phyloP scores from a whole-genome alignment of 257 asterid genomes.

The Perilla frutescens region DNA sequence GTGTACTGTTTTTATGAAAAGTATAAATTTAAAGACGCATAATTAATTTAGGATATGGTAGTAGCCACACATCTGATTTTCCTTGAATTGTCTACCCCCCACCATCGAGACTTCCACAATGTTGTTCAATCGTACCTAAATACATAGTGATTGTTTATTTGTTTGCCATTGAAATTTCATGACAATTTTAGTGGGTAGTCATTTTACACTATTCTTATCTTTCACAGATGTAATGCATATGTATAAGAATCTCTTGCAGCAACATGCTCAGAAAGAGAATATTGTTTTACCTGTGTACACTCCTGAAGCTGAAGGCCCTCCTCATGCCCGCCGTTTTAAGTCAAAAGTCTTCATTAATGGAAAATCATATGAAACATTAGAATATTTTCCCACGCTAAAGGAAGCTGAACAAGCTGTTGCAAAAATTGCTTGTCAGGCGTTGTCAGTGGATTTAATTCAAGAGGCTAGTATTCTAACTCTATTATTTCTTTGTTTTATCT shows the following conservation, averaged over 20 bases:
- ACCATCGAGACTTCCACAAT: no score
- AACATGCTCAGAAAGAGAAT: slow-evolving; percentile 61
- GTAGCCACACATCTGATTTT: no score
- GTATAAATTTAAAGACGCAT: no score
- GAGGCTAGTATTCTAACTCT: slow-evolving; percentile 56
- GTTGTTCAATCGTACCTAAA: no score
- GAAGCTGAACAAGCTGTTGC: slow-evolving; percentile 92
- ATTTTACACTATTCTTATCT: slow-evolving; percentile 2
- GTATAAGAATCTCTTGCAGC: slow-evolving; percentile 73
- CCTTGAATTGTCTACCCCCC: no score
- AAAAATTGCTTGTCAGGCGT: slow-evolving; percentile 68
- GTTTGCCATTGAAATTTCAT: neutral
- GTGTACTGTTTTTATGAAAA: no score
- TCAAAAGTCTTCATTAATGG: slow-evolving; percentile 61
- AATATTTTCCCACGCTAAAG: slow-evolving; percentile 63
- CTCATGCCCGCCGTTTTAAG: slow-evolving; percentile 67
- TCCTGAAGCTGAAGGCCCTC: slow-evolving; percentile 70
- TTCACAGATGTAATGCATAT: slow-evolving; percentile 52
- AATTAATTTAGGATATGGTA: no score
- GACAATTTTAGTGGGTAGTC: neutral
- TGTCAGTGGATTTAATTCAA: slow-evolving; percentile 51
- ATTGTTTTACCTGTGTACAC: slow-evolving; percentile 60
- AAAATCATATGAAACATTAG: slow-evolving; percentile 51
- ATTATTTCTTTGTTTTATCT: slow-evolving; percentile 26
- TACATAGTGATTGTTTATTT: neutral